phyloP scores from a whole-genome alignment of 148 eudicot genomes.

The Silene conica region DNA sequence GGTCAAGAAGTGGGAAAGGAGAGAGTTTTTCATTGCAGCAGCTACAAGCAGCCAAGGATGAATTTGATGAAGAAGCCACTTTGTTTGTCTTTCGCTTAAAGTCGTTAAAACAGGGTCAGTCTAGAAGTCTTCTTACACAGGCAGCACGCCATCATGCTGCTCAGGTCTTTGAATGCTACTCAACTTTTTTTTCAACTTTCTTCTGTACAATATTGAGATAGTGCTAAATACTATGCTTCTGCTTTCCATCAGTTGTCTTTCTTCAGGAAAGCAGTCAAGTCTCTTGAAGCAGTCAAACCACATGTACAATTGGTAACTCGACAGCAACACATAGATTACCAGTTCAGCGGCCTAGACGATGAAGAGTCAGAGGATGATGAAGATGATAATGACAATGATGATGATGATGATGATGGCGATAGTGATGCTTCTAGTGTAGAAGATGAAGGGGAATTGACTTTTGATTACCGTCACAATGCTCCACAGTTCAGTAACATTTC shows the following conservation, averaged over 20 bases:
- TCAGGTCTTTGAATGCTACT: slow-evolving; percentile 44
- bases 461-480: slow-evolving; percentile 43
- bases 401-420: slow-evolving; percentile 26
- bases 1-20: slow-evolving; percentile 54
- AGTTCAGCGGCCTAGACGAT: slow-evolving; percentile 71
- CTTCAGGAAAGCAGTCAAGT: slow-evolving; percentile 69
- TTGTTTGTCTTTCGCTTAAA: slow-evolving; percentile 81
- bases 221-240: slow-evolving; percentile 15
- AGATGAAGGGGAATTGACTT: slow-evolving; percentile 55
- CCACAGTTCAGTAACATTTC: slow-evolving; percentile 29
- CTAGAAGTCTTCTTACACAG: slow-evolving; percentile 93
- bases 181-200: neutral
- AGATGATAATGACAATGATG: slow-evolving; percentile 24
- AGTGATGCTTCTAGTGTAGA: slow-evolving; percentile 33
- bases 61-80: slow-evolving; percentile 80
- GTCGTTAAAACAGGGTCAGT: slow-evolving; percentile 88
- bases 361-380: slow-evolving; percentile 44
- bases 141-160: slow-evolving; percentile 97
- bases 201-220: slow-evolving; percentile 6
- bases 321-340: slow-evolving; percentile 83
- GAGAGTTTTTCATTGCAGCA: slow-evolving; percentile 57
- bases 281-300: slow-evolving; percentile 84
- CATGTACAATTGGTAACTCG: slow-evolving; percentile 67
- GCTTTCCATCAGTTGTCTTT: slow-evolving; percentile 56
- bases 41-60: slow-evolving; percentile 63